Base-by-base conservation (phyloP, 2,329 filamentous ascomycete species). In the Thelonectria olida region DNA sequence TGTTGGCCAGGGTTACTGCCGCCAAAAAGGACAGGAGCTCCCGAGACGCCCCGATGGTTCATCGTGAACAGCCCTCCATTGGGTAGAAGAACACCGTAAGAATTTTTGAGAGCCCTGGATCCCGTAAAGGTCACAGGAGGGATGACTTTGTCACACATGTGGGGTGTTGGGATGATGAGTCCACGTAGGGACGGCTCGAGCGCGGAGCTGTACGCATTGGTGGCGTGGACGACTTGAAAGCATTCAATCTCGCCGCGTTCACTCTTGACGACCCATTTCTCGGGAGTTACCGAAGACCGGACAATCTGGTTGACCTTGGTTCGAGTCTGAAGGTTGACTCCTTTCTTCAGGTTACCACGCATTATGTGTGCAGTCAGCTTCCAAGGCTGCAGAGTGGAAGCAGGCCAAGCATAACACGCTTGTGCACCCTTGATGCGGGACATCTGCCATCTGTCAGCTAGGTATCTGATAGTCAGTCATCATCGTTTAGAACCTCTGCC, bases 331-430 rank as follows among this genome's bases (percentile, higher is more conserved):
- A 64, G 53, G 34, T 61, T 53, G 17, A 64, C 22, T 3, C 61
- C 61, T 7, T 54, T 61, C 7, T 52, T 61, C 25, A 64, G 15
- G 47, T 56, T 61, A 5, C 42, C 58, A n/a, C 54, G 42, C 61
- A 64, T 64, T 15, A 61, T 25, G 27, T 64, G 61, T 3, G 61
- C 61, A 4, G 58, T 15, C 5, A 64, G 53, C 38, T 64, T 64
- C 61, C 61, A 64, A 2, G 61, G 61, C 38, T 64, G 49, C 7
- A 64, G 15, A 17, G 61, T 61, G 3, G 61, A 64, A 4, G 61
- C 61, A 36, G 58, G 47, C 61, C 61, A 64, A n/a, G 61, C 61
- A 36, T 64, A 64, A 22, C 61, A 64, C 19, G 61, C 61, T 10
- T 61, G 38, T 36, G 61, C 61, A 15, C 58, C 58, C 22, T 58